Base-by-base conservation (phyloP, 192 early-diverging fungal species). In the Entophlyctis helioformis region DNA sequence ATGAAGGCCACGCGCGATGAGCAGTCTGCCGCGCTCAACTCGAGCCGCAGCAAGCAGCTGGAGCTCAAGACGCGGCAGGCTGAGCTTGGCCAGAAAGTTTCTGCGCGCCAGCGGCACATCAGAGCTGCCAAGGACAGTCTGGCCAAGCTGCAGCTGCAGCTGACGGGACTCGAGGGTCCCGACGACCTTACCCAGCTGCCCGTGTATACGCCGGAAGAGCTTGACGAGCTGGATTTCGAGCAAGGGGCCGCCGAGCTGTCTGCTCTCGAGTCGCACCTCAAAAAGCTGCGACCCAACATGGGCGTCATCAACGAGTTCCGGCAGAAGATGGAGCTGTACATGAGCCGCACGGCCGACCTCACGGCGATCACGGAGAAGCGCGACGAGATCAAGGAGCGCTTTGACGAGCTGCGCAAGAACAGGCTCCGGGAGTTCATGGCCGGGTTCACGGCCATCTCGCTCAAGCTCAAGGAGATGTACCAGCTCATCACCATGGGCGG, bases 391-490 rank as follows among this genome's bases (percentile, higher is more conserved):
- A 88, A 90, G 63, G 54, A 60, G 20, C 57, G 65, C 35, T 80
- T 84, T 47, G 91, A 97, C 48, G 64, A 66, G 9, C 60, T 94
- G 35, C 70, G 83, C 15, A 88, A 85, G 39, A 50, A 65, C 21
- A 68, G 96, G 11, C 64, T 96, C 23, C 82, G 84, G 24, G 85
- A 91, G 69, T 98, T 98, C 52, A 96, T 97, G 91, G 72, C 74
- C 13, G 91, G 96, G 2, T 98, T 97, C 59, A 86, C 78, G 23
- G 64, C 75, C 11, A 97, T 98, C 29, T 96, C 96, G 15, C 72
- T 83, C 53, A 84, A 90, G 58, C 67, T 98, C 26, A 98, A 98
- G 69, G 96, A 98, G 62, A 98, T 98, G 91, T 97, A 98, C 66
- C 91, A 96, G 70, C 87, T 98, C 85, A 91, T 98, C 53, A 96